Conservation (phyloP, 208 protist species). For the Acanthamoeba triangularis region DNA sequence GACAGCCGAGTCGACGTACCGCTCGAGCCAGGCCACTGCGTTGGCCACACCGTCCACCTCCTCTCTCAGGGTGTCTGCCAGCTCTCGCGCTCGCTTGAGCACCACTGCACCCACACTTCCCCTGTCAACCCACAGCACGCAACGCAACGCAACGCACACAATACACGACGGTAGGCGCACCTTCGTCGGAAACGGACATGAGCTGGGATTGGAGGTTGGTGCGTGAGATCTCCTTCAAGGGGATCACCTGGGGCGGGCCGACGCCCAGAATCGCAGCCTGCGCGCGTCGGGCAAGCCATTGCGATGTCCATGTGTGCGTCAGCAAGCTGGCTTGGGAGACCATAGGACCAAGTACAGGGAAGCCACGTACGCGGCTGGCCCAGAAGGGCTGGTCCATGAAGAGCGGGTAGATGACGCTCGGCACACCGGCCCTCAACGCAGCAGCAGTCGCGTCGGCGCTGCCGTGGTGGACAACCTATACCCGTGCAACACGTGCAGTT, state of each 20-base stretch:
- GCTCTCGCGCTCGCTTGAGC: not conserved
- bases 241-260: not conserved
- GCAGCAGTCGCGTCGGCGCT: not conserved
- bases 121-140: too few relatives aligned
- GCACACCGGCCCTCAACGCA: not conserved
- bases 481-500: too few relatives aligned
- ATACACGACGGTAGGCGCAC: not conserved
- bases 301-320: too few relatives aligned
- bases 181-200: not conserved
- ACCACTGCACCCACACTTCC: not conserved
- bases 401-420: not conserved
- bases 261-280: not conserved
- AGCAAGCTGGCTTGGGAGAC: not conserved
- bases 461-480: not conserved
- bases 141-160: not conserved
- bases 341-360: not conserved
- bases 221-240: not conserved
- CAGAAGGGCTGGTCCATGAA: conserved; percentile 23
- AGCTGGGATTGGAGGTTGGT: not conserved
- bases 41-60: conserved; percentile 24
- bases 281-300: not conserved
- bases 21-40: conserved; percentile 36
- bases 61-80: not conserved
- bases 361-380: not conserved
- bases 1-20: not conserved